Conservation (phyloP, 345 rosid genomes). For the Ricinus communis region DNA sequence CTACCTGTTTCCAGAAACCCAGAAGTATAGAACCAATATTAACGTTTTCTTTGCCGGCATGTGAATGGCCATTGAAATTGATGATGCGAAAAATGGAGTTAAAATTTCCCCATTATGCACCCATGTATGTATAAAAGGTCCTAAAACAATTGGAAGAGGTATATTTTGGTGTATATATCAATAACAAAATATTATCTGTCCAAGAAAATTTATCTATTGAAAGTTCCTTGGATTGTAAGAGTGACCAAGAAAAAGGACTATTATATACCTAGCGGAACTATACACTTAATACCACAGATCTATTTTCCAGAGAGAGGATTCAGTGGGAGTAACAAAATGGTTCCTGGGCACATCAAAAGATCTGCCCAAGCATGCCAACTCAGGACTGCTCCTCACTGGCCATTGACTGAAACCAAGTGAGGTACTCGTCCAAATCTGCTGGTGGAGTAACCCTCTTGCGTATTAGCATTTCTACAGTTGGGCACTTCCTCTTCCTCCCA, state of each 20-base stretch:
- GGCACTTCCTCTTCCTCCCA: slow-evolving; percentile 64
- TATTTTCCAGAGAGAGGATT: not conserved
- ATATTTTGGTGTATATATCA: too few species aligned
- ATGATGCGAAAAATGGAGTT: too few species aligned
- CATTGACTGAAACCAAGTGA: slow-evolving; percentile 7
- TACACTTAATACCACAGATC: not conserved
- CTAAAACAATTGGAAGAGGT: too few species aligned
- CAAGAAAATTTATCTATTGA: too few species aligned
- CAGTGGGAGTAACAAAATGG: not conserved
- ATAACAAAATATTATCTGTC: too few species aligned
- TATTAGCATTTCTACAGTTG: slow-evolving; percentile 52
- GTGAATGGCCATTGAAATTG: too few species aligned
- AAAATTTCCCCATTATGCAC: too few species aligned
- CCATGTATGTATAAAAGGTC: too few species aligned
- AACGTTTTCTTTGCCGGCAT: too few species aligned
- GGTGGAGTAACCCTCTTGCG: slow-evolving; percentile 64
- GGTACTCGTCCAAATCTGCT: slow-evolving; percentile 3
- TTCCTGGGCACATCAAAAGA: not conserved
- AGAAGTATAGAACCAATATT: too few species aligned
- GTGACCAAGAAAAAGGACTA: not conserved
- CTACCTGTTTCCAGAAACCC: too few species aligned
- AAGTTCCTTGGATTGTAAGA: not conserved
- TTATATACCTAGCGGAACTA: not conserved
- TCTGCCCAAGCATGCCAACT: not conserved
- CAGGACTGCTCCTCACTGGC: not conserved